Percentiles rank a stretch among this genome's conserved stretches.
phyloP scores from a whole-genome alignment of 2,329 filamentous ascomycete species.

The Lasiodiplodia citricola region DNA sequence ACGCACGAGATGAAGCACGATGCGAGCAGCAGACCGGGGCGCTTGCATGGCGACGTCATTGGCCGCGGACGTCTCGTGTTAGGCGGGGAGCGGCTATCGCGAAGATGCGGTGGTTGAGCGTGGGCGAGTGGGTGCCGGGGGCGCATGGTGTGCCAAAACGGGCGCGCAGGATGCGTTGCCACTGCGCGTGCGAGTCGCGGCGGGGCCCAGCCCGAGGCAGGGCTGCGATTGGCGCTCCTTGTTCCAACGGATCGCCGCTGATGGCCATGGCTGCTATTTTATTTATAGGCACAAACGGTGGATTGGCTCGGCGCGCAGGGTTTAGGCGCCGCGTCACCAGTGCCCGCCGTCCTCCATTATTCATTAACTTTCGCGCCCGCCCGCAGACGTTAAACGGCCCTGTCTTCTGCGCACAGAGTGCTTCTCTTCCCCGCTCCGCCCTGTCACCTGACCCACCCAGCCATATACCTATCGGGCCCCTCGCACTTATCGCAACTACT shows the following conservation, averaged over 20 bases:
- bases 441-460: slow-evolving; percentile 21
- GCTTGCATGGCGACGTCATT: slow-evolving; percentile 20
- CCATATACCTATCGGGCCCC: slow-evolving; percentile 19
- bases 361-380: slow-evolving; percentile 23
- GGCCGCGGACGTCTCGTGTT: slow-evolving; percentile 6
- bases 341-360: slow-evolving; percentile 21
- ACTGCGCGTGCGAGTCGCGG: slow-evolving; percentile 18
- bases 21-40: background rate
- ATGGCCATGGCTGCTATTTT: background rate
- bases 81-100: slow-evolving; percentile 8
- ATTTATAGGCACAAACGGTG: slow-evolving; percentile 12
- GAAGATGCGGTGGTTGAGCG: slow-evolving; percentile 19
- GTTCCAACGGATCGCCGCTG: slow-evolving; percentile 23
- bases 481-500: slow-evolving; percentile 5
- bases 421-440: slow-evolving; percentile 3
- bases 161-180: slow-evolving; percentile 24
- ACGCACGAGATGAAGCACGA: slow-evolving; percentile 23
- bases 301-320: slow-evolving; percentile 22
- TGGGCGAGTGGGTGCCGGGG: slow-evolving; percentile 12
- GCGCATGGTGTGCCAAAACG: slow-evolving; percentile 18
- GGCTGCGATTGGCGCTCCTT: slow-evolving; percentile 21
- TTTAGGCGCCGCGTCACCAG: slow-evolving; percentile 25
- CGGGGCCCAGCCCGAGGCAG: slow-evolving; percentile 6
- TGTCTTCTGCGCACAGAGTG: background rate
- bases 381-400: slow-evolving; percentile 5